phyloP scores from a whole-genome alignment of 352 stramenopile genomes.

The Pythium aphanidermatum region DNA sequence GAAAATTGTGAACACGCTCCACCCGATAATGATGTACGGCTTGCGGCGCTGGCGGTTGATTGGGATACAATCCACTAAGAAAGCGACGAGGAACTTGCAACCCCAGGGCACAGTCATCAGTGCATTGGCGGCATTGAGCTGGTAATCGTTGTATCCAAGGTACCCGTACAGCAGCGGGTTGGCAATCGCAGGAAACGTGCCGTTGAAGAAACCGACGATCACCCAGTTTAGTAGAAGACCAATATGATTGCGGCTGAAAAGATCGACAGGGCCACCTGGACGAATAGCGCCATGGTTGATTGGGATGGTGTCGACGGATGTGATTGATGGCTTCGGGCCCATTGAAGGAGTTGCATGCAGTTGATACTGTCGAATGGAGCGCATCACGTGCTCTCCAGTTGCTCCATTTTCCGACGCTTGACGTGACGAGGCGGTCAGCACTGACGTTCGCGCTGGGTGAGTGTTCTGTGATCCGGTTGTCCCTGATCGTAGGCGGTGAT shows the following conservation, averaged over 20 bases:
- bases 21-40: constrained; percentile 16
- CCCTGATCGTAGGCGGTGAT: not conserved
- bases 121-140: not conserved
- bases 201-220: constrained; percentile 18
- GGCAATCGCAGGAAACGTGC: constrained; percentile 9
- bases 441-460: no score
- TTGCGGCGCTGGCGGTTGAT: constrained; percentile 13
- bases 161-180: constrained; percentile 21
- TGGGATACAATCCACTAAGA: constrained; percentile 13
- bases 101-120: not conserved
- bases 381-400: no score
- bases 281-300: constrained; percentile 3
- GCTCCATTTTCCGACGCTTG: no score
- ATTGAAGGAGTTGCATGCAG: not conserved
- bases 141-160: constrained; percentile 8
- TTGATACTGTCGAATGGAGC: not conserved
- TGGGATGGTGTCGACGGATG: not conserved
- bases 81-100: constrained; percentile 16
- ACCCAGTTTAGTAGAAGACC: constrained; percentile 19
- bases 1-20: not conserved
- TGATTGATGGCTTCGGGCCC: not conserved
- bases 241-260: constrained; percentile 7
- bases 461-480: not conserved
- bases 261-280: constrained; percentile 1
- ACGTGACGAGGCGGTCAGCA: constrained; percentile 2